Evolutionary conservation across 768 basidiomycete genomes (phyloP).

Genomic region (Multifurca ochricompacta): DNA sequence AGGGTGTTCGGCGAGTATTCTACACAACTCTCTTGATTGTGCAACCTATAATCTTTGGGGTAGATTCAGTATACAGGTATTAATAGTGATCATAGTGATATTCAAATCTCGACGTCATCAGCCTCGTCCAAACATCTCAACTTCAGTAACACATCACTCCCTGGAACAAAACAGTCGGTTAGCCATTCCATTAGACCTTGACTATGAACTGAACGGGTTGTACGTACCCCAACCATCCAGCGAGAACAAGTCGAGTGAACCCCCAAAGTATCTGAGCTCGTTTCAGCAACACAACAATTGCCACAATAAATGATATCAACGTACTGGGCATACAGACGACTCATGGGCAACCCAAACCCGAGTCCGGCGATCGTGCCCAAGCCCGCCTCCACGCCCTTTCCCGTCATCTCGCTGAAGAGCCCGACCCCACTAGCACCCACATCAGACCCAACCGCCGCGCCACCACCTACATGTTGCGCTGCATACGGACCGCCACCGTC

Average conservation of each 20-base stretch:
- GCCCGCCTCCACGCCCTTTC: constrained; percentile 68
- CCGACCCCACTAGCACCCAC: constrained; percentile 35
- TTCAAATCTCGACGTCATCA: constrained; percentile 42
- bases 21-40: not conserved
- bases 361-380: constrained; percentile 87
- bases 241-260: constrained; percentile 71
- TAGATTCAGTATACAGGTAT: not conserved
- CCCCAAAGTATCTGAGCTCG: constrained; percentile 67
- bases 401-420: constrained; percentile 72
- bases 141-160: constrained; percentile 48
- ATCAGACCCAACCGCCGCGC: constrained; percentile 46
- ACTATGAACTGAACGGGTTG: not conserved
- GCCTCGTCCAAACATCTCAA: constrained; percentile 45
- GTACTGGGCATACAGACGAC: constrained; percentile 58
- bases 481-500: constrained; percentile 64
- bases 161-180: constrained; percentile 23
- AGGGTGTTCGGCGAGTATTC: not conserved
- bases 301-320: constrained; percentile 12
- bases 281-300: constrained; percentile 9
- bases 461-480: constrained; percentile 68
- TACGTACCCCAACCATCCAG: constrained; percentile 75
- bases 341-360: constrained; percentile 84
- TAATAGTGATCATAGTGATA: not conserved
- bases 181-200: not conserved
- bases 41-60: not conserved